Percentiles rank a stretch among this genome's conserved stretches.
Conservation (phyloP, 768 basidiomycete species). For the Pleurotus tuber-regium region DNA sequence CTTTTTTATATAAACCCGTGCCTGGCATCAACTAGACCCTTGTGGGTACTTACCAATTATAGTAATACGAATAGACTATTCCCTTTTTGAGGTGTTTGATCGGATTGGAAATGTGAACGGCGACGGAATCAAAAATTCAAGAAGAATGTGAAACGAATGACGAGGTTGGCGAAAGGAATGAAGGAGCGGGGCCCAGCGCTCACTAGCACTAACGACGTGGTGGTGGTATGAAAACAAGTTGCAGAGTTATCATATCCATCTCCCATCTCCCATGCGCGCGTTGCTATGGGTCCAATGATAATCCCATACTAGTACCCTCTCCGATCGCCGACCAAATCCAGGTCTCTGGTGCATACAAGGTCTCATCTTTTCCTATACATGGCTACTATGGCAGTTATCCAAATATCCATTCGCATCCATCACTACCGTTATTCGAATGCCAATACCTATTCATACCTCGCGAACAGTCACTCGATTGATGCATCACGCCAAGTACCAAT, state of each 20-base stretch:
- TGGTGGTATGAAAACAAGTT: slow-evolving; percentile 6
- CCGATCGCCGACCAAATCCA: too few relatives aligned
- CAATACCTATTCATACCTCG: too few relatives aligned
- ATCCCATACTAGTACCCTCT: too few relatives aligned
- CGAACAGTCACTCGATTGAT: too few relatives aligned
- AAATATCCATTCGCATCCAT: too few relatives aligned
- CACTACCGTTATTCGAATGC: too few relatives aligned
- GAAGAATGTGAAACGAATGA: neutral
- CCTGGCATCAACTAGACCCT: neutral
- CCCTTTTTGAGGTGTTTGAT: neutral
- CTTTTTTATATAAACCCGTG: slow-evolving; percentile 5
- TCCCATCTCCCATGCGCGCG: too few relatives aligned
- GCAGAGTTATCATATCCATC: too few relatives aligned
- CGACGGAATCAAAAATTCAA: neutral
- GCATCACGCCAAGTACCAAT: too few relatives aligned
- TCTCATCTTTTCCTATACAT: neutral
- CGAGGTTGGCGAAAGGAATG: neutral
- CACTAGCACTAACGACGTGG: neutral
- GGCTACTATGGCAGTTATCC: too few relatives aligned
- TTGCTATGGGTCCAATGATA: too few relatives aligned
- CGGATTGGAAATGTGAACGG: neutral
- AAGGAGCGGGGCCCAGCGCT: slow-evolving; percentile 8
- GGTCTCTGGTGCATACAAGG: too few relatives aligned
- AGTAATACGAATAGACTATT: neutral
- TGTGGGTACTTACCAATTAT: neutral